Evolutionary conservation across 2,329 filamentous ascomycete genomes (phyloP), one percentile per base, ranked within the genome.

Genomic region (Incumbomyces delicatus): DNA sequence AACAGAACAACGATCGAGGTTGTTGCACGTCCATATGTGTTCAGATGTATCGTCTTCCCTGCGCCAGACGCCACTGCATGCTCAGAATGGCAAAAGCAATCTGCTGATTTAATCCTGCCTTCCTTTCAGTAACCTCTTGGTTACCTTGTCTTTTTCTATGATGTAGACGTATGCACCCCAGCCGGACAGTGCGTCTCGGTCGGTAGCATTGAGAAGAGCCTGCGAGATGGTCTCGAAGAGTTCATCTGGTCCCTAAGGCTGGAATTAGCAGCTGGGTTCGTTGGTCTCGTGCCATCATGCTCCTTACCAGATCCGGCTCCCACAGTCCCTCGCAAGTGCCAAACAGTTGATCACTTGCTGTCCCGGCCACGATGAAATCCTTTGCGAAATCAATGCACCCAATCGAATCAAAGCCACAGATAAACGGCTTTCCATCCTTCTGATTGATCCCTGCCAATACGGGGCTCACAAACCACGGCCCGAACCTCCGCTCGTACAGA

Each of bases 81-180:
- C 44, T 33, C n/a, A 16, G 18, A 44, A 44, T 5, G 6, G 11
- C 18, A 36, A 11, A 37, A 6, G 27, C 20, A 12, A 13, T 33
- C 30, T 34, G 14, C 7, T 33, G 7, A 13, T 61, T 60, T 87
- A 89, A 67, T 96, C 90, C 74, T 96, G 90, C 74, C 89, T 81
- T 64, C 89, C 89, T 81, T 96, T 96, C 68, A 98, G 75, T 81
- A 98, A 80, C 67, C 92, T 79, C 83, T 96, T 95, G 62, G 92
- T 96, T 54, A 98, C 87, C 85, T 96, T 96, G 74, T 95, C 89
- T 79, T 98, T 98, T 76, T 96, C 92, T 67, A 98, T 94, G 63
- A 98, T 94, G 73, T 96, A 98, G 59, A 98, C 92, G 64, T 98
- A 88, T 33, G 92, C 92, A 65, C 92, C 92, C 92, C 92, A 96